A percentile compares a stretch with the other conserved stretches of the same genome.
Conservation (phyloP, 257 asterid genomes). For the Nicotiana noctiflora region DNA sequence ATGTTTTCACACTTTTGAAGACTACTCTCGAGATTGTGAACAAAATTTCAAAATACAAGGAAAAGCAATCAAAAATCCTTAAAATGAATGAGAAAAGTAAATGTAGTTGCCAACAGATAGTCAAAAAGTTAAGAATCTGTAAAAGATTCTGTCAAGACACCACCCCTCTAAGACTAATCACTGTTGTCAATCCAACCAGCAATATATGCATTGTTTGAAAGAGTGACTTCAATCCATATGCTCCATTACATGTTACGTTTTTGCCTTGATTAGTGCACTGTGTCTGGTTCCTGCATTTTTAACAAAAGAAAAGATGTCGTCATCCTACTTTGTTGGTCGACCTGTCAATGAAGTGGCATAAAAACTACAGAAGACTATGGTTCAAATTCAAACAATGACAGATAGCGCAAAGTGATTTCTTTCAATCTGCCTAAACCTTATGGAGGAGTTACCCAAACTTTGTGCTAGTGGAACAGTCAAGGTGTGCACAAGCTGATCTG, state of each 20-base stretch:
- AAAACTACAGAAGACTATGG: neutral
- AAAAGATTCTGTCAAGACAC: constrained; percentile 10
- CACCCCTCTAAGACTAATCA: constrained; percentile 14
- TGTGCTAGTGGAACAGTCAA: neutral
- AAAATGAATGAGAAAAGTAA: neutral
- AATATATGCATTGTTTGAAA: constrained; percentile 22
- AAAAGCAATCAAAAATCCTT: neutral
- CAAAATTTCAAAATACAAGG: neutral
- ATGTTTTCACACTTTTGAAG: neutral
- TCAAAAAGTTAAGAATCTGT: neutral
- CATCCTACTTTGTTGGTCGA: neutral
- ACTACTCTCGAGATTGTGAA: neutral
- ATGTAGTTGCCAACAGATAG: neutral
- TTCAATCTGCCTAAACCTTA: neutral
- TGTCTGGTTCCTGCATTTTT: constrained; percentile 44
- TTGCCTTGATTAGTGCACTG: constrained; percentile 48
- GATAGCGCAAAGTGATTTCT: neutral
- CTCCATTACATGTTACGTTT: constrained; percentile 36
- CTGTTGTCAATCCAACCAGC: constrained; percentile 22
- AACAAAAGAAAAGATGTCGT: neutral
- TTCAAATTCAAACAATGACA: neutral
- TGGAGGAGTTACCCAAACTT: neutral
- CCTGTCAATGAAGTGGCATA: neutral
- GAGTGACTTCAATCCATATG: constrained; percentile 16
- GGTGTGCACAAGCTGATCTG: neutral